Evolutionary conservation across 1,284 basidiomycete genomes (phyloP).

Genomic region (Apiotrichum mycotoxinovorans): DNA sequence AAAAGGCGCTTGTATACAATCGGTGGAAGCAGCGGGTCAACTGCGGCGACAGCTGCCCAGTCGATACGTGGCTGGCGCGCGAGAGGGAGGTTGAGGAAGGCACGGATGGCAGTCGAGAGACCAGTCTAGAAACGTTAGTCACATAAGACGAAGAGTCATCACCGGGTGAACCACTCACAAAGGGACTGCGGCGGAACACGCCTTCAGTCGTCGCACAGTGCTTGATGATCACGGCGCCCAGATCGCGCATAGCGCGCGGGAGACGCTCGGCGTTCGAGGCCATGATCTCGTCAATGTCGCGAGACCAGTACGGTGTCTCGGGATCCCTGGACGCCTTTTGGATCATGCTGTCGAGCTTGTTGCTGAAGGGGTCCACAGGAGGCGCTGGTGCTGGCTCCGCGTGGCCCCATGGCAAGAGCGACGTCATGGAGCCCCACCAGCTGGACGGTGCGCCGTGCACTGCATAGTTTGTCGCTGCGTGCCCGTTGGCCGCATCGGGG

Average conservation of each 20-base stretch:
- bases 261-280: conserved; percentile 20
- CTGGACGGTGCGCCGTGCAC: background rate
- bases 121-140: no score
- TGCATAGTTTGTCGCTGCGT: background rate
- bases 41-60: conserved; percentile 31
- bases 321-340: background rate
- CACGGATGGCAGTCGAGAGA: conserved; percentile 17
- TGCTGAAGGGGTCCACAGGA: background rate
- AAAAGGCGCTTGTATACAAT: conserved; percentile 13
- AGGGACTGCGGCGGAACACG: conserved; percentile 35
- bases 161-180: conserved; percentile 28
- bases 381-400: background rate
- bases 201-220: conserved; percentile 34
- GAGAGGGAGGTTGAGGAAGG: conserved; percentile 29
- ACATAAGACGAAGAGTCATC: no score
- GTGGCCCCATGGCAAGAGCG: background rate
- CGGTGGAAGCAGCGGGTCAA: conserved; percentile 38
- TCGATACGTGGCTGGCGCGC: conserved; percentile 29
- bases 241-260: conserved; percentile 21
- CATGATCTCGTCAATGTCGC: conserved; percentile 20
- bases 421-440: conserved; percentile 4
- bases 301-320: conserved; percentile 6
- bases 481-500: conserved; percentile 12
- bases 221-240: conserved; percentile 29
- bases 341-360: background rate